A percentile compares a stretch with the other conserved stretches of the same genome.
These are phyloP conservation scores for Mycena latifolia DNA, from an alignment of 768 basidiomycete species.

Conservation along the genomic window DNA sequence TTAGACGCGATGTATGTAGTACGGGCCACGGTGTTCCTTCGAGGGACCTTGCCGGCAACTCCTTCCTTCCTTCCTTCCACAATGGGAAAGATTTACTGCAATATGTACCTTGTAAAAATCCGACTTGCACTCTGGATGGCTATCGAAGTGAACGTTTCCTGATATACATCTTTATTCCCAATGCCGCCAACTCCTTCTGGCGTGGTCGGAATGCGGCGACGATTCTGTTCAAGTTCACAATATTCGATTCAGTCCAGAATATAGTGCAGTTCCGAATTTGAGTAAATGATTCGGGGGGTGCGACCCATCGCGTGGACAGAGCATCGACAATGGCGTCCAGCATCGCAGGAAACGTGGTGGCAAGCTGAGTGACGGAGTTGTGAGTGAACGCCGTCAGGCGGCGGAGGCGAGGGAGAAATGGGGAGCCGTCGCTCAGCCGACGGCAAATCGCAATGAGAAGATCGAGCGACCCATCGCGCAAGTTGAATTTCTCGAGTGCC, in stretches of 20 bases:
- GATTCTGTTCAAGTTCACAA: not conserved
- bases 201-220: constrained; percentile 1
- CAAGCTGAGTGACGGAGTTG: not conserved
- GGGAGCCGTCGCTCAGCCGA: not conserved
- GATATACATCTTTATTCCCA: not conserved
- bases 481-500: constrained; percentile 1
- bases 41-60: too few species aligned
- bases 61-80: too few species aligned
- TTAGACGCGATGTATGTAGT: too few species aligned
- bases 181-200: not conserved
- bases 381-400: not conserved
- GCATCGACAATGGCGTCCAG: not conserved
- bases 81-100: too few species aligned
- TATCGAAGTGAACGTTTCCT: too few species aligned
- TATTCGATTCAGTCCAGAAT: not conserved
- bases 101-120: too few species aligned
- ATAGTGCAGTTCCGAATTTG: not conserved
- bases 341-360: constrained; percentile 5
- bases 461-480: not conserved
- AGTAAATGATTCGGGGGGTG: not conserved
- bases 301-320: constrained; percentile 9
- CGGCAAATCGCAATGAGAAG: constrained; percentile 8
- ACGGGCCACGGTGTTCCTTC: too few species aligned
- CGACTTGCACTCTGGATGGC: too few species aligned
- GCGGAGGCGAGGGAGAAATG: not conserved